Evolutionary conservation across 345 rosid species (phyloP).

Genomic region (Murraya koenigii): DNA sequence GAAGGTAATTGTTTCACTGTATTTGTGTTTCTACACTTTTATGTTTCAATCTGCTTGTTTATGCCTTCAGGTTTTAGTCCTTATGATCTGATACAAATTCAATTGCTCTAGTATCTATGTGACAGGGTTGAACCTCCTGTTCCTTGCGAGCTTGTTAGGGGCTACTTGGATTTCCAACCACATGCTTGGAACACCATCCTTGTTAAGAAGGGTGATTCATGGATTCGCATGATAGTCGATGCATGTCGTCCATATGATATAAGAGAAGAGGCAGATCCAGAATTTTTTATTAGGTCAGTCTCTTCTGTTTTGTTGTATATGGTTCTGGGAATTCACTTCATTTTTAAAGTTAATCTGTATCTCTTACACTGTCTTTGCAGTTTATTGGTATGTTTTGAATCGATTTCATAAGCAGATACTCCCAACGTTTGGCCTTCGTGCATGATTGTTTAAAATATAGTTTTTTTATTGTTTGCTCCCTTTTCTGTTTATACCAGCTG

Average conservation of each 20-base stretch:
- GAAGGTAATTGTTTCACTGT: conserved; percentile 51
- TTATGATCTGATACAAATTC: conserved; percentile 17
- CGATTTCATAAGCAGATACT: background rate
- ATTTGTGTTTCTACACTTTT: background rate
- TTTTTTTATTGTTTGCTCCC: background rate
- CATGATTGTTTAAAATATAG: background rate
- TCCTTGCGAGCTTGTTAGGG: conserved; percentile 98
- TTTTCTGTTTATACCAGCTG: background rate
- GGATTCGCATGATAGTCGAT: conserved; percentile 87
- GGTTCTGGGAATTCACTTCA: background rate
- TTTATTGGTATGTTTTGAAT: background rate
- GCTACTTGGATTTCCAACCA: conserved; percentile 86
- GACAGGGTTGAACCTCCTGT: conserved; percentile 94
- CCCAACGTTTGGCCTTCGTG: background rate
- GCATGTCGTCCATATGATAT: conserved; percentile 90
- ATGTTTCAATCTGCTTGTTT: conserved; percentile 2
- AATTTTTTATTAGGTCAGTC: conserved; percentile 71
- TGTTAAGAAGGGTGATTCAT: conserved; percentile 55
- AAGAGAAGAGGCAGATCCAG: conserved; percentile 82
- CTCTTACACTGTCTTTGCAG: background rate
- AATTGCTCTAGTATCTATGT: conserved; percentile 68
- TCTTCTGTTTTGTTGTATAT: background rate
- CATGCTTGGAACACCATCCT: conserved; percentile 93
- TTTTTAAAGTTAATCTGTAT: background rate
- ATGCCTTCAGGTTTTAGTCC: conserved; percentile 6